Evolutionary conservation across 2,329 filamentous ascomycete genomes (phyloP).

Genomic region (Pseudopyricularia javanii): DNA sequence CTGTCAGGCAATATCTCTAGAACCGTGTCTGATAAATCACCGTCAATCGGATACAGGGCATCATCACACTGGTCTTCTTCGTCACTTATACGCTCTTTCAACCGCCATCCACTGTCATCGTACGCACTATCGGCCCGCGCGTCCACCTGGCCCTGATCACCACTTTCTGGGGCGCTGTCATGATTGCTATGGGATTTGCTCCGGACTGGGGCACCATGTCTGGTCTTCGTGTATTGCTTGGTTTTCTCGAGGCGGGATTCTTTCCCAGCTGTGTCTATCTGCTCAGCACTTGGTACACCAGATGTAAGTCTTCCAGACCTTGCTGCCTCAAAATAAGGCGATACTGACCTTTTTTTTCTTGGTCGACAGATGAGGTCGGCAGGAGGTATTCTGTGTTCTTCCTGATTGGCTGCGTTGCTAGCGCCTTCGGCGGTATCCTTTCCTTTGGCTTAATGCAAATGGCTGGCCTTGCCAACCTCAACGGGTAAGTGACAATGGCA

Average conservation of each 20-base stretch:
- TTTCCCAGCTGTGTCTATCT: constrained; percentile 62
- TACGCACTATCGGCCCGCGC: constrained; percentile 53
- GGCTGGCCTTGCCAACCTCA: constrained; percentile 36
- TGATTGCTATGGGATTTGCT: constrained; percentile 56
- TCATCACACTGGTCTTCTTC: constrained; percentile 64
- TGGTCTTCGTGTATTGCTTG: constrained; percentile 45
- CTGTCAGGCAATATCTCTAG: no score
- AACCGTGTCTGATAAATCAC: no score
- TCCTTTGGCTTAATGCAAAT: constrained; percentile 60
- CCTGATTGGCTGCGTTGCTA: constrained; percentile 53
- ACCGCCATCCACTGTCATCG: constrained; percentile 55
- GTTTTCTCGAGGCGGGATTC: constrained; percentile 57
- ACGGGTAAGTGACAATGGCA: constrained; percentile 4
- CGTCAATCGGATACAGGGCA: constrained; percentile 25
- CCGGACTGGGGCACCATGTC: constrained; percentile 37
- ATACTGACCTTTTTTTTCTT: neutral
- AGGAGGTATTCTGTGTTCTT: constrained; percentile 60
- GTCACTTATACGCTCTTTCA: constrained; percentile 62
- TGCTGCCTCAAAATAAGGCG: neutral
- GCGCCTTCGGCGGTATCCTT: constrained; percentile 55
- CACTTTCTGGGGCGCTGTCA: constrained; percentile 44
- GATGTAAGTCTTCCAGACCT: constrained; percentile 31
- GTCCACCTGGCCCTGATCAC: constrained; percentile 41
- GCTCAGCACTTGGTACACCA: constrained; percentile 62
- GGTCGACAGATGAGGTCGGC: constrained; percentile 46